Base-by-base conservation (phyloP, 1,139 yeast species). In the Debaryomyces subglobosus region DNA sequence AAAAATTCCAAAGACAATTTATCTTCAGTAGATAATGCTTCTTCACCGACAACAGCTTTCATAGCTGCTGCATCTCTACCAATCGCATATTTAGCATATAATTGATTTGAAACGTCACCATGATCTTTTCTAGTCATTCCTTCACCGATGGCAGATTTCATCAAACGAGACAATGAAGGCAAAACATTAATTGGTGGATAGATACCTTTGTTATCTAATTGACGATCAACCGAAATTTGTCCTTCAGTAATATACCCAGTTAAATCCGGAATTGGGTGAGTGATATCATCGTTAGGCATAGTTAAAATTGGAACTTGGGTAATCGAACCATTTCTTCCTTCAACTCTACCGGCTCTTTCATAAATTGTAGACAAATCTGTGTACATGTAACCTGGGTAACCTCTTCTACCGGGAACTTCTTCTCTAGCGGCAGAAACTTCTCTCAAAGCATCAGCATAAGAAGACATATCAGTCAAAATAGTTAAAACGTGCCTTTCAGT, bases 11-110 rank as follows among this genome's bases (percentile, higher is more conserved):
- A 81, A 1, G 99, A 94, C 58, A 94, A 82, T 75, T 94, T 95
- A 75, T 94, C 99, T 74, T 94, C 99, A 58, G 90, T 89, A 33
- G 97, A 91, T 64, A 94, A 81, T 36, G 99, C 99, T 74, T 94
- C 99, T 74, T 94, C 99, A 83, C 99, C 99, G 61, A 94, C 99
- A 58, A 94, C 99, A n/a, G 99, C 97, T 78, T 94, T 94, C 99
- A 94, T 94, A 61, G 99, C 97, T 45, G 99, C 99, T 29, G 99
- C 99, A 74, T 94, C 99, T 76, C 92, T 89, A 79, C 99, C 99
- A 77, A 94, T 95, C 58, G 99, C 99, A 69, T 94, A 94, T 72
- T 94, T 94, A 63, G 99, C 99, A 68, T 94, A 94, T 67, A 94
- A 82, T 79, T 94, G 99, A 78, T 95, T 95, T 33, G 98, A 94